phyloP scores from a whole-genome alignment of 768 basidiomycete species.

The Xerocomellus dryophilus region DNA sequence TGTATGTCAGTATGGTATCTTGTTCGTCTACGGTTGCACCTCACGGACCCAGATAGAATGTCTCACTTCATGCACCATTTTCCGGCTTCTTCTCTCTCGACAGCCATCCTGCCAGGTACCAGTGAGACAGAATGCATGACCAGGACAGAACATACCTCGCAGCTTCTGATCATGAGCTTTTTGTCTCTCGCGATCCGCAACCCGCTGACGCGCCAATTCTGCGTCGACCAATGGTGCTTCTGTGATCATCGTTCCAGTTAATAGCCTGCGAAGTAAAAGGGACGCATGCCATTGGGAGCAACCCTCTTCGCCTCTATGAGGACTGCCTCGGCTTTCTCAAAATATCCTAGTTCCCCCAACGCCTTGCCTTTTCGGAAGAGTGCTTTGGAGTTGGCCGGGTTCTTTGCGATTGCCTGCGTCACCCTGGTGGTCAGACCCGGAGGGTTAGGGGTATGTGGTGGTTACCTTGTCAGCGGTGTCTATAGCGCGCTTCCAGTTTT shows the following conservation, averaged over 20 bases:
- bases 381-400: conserved; percentile 74
- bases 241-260: conserved; percentile 23
- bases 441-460: not conserved
- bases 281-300: conserved; percentile 51
- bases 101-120: conserved; percentile 27
- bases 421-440: not conserved
- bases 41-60: not conserved
- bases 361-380: conserved; percentile 81
- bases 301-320: conserved; percentile 64
- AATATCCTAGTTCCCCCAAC: conserved; percentile 69
- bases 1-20: conserved; percentile 20
- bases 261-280: not conserved
- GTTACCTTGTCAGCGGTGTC: conserved; percentile 80
- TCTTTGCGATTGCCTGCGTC: conserved; percentile 66
- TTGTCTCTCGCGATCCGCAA: conserved; percentile 65
- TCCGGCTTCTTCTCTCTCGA: conserved; percentile 31
- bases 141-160: conserved; percentile 48
- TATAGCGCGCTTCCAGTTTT: conserved; percentile 73
- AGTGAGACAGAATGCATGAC: not conserved
- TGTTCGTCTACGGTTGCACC: not conserved
- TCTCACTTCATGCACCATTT: conserved; percentile 1
- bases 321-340: conserved; percentile 66
- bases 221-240: conserved; percentile 58
- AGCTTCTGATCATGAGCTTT: conserved; percentile 65
- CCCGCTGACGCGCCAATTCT: conserved; percentile 60